phyloP scores from a whole-genome alignment of 495 filamentous ascomycete genomes.

The Penicillium turbatum region DNA sequence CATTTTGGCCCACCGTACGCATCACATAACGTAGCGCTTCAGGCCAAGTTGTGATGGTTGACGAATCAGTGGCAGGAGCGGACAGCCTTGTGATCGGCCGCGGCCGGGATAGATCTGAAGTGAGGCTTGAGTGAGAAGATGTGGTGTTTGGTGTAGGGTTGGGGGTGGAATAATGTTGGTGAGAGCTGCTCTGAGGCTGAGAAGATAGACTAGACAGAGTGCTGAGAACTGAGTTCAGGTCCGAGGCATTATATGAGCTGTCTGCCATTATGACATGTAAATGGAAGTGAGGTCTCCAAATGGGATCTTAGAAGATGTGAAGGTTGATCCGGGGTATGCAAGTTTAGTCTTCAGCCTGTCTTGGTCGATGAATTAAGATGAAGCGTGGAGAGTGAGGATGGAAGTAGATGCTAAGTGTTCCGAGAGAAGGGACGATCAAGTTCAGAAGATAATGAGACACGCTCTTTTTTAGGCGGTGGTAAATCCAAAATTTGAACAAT shows the following conservation, averaged over 20 bases:
- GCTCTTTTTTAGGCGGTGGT: no score
- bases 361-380: not conserved
- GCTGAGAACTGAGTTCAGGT: conserved; percentile 51
- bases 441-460: no score
- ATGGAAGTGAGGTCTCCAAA: not conserved
- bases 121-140: not conserved
- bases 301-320: not conserved
- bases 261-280: conserved; percentile 25
- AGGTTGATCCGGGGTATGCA: not conserved
- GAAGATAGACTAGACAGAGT: conserved; percentile 40
- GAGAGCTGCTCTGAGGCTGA: conserved; percentile 8
- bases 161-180: conserved; percentile 1
- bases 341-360: not conserved
- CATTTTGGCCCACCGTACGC: conserved; percentile 51
- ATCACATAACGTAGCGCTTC: conserved; percentile 59
- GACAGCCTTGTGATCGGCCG: not conserved
- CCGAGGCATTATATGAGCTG: conserved; percentile 36
- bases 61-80: conserved; percentile 37
- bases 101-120: conserved; percentile 9
- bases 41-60: conserved; percentile 62
- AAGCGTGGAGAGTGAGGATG: not conserved
- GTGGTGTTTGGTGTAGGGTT: not conserved
- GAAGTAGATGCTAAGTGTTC: not conserved
- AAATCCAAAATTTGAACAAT: not conserved
- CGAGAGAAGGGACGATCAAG: not conserved